Conservation (phyloP, 345 rosid genomes). For the Rhizophora apiculata region DNA sequence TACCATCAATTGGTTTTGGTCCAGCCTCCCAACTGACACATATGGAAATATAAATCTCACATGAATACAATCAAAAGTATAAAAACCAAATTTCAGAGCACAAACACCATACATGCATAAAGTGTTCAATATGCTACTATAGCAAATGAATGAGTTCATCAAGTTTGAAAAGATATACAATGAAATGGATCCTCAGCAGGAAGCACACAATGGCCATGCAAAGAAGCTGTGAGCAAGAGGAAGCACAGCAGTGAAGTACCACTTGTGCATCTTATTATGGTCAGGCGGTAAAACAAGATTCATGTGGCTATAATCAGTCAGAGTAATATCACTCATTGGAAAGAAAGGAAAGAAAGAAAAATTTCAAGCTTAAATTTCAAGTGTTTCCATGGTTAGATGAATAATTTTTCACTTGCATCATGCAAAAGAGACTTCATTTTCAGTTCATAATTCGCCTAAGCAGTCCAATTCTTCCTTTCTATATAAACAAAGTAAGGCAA, state of each 20-base stretch:
- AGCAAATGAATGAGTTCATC: not conserved
- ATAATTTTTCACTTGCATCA: not conserved
- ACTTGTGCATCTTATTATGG: not conserved
- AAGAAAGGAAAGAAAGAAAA: too few relatives aligned
- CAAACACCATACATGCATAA: too few relatives aligned
- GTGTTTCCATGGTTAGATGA: not conserved
- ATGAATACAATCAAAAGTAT: not conserved
- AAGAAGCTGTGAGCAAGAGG: not conserved
- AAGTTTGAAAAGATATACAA: not conserved
- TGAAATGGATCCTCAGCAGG: not conserved
- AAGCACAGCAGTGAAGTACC: constrained; percentile 1
- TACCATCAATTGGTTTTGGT: constrained; percentile 76
- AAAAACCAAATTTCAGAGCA: too few relatives aligned
- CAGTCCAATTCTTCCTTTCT: not conserved
- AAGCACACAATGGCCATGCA: too few relatives aligned
- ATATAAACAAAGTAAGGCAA: not conserved
- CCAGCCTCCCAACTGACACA: constrained; percentile 82
- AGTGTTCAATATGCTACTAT: not conserved
- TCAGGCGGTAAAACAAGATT: not conserved
- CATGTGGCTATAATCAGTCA: not conserved
- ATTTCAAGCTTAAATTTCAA: not conserved
- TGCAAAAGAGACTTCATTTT: not conserved
- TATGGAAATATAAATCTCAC: constrained; percentile 10
- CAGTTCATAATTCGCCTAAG: not conserved
- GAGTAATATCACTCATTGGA: not conserved